Base-by-base conservation (phyloP, 2,329 filamentous ascomycete species). In the Trichoderma endophyticum region DNA sequence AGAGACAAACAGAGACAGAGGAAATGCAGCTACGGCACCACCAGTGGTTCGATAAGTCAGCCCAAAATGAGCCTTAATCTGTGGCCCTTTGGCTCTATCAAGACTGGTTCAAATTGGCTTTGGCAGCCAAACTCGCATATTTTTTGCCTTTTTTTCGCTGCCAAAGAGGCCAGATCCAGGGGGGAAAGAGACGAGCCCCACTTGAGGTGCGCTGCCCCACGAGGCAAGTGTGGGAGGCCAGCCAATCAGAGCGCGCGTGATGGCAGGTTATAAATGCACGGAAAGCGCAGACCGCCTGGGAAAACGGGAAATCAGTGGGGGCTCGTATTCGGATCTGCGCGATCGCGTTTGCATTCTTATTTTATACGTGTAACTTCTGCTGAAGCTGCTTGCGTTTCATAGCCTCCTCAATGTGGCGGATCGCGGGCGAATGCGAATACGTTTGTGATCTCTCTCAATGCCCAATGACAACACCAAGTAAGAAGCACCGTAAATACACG, bases 11-110 rank as follows among this genome's bases (percentile, higher is more conserved):
- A 60, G 26, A 59, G 30, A 24, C n/a, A 48, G 43, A 39, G 28
- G 24, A 51, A 48, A 21, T n/a, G 18, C 11, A 65, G 14, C 48
- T 21, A 63, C 57, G 67, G 57, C 59, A 61, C 67, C 57, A 62
- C 67, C 57, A 70, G 66, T 70, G 67, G 67, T 70, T 62, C 67
- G 67, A 70, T 70, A 70, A 70, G 67, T 70, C 67, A 70, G 67
- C 67, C 67, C 67, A 70, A 70, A 32, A 62, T 34, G 57, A 62
- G 57, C 67, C 60, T 57, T 70, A 62, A 70, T 62, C 57, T 62
- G 67, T 62, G 36, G 18, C 39, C 28, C 39, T 60, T 48, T 61
- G 39, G 34, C 36, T 28, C 57, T 51, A 69, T 69, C 66, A 34
- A 60, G 36, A 26, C 32, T 63, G 48, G 32, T 57, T 34, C 30